phyloP scores from a whole-genome alignment of 2,329 filamentous ascomycete genomes.

The Trichoderma pleuroti region DNA sequence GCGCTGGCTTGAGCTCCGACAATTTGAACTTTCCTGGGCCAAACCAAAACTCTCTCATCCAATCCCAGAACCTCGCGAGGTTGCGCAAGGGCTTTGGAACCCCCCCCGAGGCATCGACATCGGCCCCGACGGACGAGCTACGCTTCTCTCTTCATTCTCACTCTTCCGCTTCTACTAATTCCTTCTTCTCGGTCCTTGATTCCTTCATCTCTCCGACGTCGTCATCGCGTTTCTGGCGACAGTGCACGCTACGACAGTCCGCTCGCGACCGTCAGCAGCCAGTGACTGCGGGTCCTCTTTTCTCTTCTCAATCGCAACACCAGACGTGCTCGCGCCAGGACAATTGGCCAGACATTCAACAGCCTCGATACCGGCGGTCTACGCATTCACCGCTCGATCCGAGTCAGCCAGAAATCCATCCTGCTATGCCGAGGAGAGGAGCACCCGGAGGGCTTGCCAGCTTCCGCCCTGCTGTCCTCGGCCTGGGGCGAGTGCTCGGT shows the following conservation, averaged over 20 bases:
- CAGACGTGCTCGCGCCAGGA: not conserved
- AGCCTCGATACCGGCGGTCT: not conserved
- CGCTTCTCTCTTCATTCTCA: not conserved
- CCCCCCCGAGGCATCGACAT: not conserved
- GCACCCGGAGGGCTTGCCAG: conserved; percentile 36
- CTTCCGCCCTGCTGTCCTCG: conserved; percentile 48
- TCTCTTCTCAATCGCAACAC: not conserved
- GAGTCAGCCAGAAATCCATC: not conserved
- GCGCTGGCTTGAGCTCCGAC: not conserved
- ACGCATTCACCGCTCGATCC: not conserved
- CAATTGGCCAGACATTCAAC: not conserved
- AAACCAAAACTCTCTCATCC: not conserved
- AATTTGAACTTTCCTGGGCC: not conserved
- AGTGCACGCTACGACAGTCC: not conserved
- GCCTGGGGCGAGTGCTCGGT: conserved; percentile 49
- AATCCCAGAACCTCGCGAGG: not conserved
- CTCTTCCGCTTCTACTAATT: not conserved
- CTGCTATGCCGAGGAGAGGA: conserved; percentile 28
- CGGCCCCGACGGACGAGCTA: not conserved
- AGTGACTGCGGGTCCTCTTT: conserved; percentile 1
- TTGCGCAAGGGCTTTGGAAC: conserved; percentile 14
- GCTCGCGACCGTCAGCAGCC: not conserved
- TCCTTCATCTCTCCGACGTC: not conserved
- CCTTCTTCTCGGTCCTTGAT: not conserved
- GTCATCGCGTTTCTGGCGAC: not conserved